phyloP scores from a whole-genome alignment of 208 protist genomes.

The Acanthamoeba triangularis region DNA sequence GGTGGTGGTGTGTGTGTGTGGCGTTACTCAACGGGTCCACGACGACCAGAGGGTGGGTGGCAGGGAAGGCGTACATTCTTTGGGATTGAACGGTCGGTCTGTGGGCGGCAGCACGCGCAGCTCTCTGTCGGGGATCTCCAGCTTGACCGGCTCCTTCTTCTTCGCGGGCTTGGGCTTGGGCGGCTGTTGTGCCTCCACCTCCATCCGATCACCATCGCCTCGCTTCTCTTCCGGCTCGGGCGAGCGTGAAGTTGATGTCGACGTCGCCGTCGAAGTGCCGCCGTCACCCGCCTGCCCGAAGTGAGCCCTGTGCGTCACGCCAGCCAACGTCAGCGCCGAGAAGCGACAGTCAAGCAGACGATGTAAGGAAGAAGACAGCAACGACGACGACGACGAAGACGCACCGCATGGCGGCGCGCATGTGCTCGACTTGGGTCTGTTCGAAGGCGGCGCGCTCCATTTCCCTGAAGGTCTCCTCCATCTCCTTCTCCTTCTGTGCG shows the following conservation, averaged over 20 bases:
- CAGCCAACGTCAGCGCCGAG: not conserved
- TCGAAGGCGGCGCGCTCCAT: constrained; percentile 22
- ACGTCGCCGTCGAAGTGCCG: not conserved
- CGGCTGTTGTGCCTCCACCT: not conserved
- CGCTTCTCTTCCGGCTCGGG: not conserved
- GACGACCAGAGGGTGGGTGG: not conserved
- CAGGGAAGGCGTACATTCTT: constrained; percentile 1
- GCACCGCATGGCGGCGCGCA: not conserved
- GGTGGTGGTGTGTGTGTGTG: not conserved
- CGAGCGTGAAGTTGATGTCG: not conserved
- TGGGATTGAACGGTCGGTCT: constrained; percentile 45
- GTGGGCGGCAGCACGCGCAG: constrained; percentile 27
- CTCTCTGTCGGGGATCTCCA: constrained; percentile 46
- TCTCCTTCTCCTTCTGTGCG: constrained; percentile 46
- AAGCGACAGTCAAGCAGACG: not conserved
- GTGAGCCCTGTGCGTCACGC: not conserved
- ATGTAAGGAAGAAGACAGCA: not conserved
- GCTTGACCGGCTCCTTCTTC: not conserved
- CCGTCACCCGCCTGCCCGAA: not conserved
- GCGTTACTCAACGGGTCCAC: not conserved
- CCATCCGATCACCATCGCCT: constrained; percentile 4
- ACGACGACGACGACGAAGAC: not conserved
- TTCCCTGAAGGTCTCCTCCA: constrained; percentile 46
- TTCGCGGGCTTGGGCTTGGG: not conserved
- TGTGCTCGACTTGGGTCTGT: constrained; percentile 11